Base-by-base conservation (phyloP, 1,139 yeast genomes). In the Taphrina confusa region DNA sequence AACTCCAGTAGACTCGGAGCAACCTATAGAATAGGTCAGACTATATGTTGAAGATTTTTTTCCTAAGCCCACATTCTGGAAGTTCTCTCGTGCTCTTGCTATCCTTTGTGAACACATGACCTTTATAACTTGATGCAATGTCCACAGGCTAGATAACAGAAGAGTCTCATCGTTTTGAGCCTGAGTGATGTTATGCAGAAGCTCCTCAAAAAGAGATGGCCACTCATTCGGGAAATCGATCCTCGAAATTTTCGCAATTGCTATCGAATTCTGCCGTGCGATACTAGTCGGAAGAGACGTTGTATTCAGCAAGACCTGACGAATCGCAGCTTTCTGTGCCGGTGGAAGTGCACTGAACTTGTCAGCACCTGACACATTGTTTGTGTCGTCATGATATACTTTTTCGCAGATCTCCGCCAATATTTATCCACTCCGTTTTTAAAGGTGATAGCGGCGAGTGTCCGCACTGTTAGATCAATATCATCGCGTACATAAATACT, bases 161-260 rank as follows among this genome's bases (percentile, higher is more conserved):
- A 81, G 78, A 0, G 80, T 75, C 45, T 81, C 69, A 66, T 84
- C 81, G 3, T n/a, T 16, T 33, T 45, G 54, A 3, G 20, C 23
- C 34, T 22, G 18, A 11, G 54, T 12, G 18, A 51, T 33, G 11
- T 12, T 16, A 14, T 20, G 23, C 16, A 23, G 14, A 37, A 37
- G 39, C 12, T 83, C 83, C 61, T 85, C 90, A 68, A 91, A 85
- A 28, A 90, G 71, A 1, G 78, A 73, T 0, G 94, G 90, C 97
- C 97, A 92, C 51, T 85, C 91, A 6, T 75, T 72, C 0, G 97
- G 97, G 70, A 87, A 92, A 68, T 92, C 98, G 60, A 83, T 78
- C 57, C 97, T 75, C 27, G 87, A 86, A 42, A 92, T 85, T 64
- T 84, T 78, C 1, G 95, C 84, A 3, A 87, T 76, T 0, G 94